Evolutionary conservation across 2,329 filamentous ascomycete genomes (phyloP).

Genomic region (Elsinoe fawcettii): DNA sequence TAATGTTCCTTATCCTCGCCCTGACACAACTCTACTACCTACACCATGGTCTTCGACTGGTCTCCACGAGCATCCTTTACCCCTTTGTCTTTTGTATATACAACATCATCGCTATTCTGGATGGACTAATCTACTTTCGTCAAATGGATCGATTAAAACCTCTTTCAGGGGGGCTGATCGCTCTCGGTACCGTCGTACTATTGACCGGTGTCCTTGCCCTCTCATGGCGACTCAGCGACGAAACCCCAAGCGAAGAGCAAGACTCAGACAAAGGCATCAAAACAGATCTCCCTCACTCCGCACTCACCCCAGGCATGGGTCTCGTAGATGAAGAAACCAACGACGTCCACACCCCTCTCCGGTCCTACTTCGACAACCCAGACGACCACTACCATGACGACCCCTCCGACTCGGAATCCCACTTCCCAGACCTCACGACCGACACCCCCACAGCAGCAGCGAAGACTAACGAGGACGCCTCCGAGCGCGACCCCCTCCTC

Average conservation of each 20-base stretch:
- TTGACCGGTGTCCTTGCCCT: slow-evolving; percentile 82
- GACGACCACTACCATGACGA: slow-evolving; percentile 14
- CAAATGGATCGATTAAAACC: slow-evolving; percentile 73
- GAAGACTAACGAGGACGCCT: slow-evolving; percentile 12
- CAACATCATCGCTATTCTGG: slow-evolving; percentile 96
- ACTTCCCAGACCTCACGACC: slow-evolving; percentile 12
- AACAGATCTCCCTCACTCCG: slow-evolving; percentile 48
- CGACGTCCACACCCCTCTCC: slow-evolving; percentile 14
- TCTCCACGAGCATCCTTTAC: slow-evolving; percentile 92
- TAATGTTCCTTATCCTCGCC: slow-evolving; percentile 72
- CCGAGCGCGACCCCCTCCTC: slow-evolving; percentile 18
- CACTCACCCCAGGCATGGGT: slow-evolving; percentile 73
- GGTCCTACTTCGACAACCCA: slow-evolving; percentile 12
- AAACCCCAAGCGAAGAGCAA: slow-evolving; percentile 43
- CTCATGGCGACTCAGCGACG: slow-evolving; percentile 85
- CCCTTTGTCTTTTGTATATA: slow-evolving; percentile 97
- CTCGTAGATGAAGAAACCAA: slow-evolving; percentile 58
- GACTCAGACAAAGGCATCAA: slow-evolving; percentile 45
- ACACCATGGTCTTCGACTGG: slow-evolving; percentile 84
- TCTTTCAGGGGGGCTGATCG: slow-evolving; percentile 71
- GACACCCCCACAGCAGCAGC: slow-evolving; percentile 14
- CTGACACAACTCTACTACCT: slow-evolving; percentile 91
- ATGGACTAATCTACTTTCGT: slow-evolving; percentile 93
- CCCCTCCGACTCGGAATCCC: slow-evolving; percentile 19
- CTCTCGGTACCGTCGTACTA: slow-evolving; percentile 77